Evolutionary conservation across 2,329 filamentous ascomycete genomes (phyloP).

Genomic region (Coniochaeta sp.): DNA sequence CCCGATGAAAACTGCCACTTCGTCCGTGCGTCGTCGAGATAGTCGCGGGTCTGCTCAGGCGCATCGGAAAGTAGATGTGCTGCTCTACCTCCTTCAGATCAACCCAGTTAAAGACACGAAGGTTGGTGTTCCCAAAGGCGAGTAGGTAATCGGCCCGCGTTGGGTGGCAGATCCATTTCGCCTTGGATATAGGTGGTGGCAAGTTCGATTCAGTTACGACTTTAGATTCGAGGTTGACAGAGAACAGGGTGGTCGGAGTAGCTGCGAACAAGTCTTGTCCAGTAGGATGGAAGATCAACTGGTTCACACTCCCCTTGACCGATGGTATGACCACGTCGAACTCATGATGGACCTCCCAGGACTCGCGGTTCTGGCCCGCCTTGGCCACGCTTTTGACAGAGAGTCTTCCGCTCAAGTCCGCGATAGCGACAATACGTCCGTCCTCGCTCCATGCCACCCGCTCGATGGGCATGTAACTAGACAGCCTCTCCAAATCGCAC

Average conservation of each 20-base stretch:
- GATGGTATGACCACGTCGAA: background rate
- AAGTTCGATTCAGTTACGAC: background rate
- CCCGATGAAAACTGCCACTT: background rate
- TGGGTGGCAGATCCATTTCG: constrained; percentile 5
- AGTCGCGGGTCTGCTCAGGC: background rate
- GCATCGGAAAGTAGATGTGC: background rate
- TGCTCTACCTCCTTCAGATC: background rate
- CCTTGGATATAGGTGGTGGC: background rate
- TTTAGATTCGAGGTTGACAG: background rate
- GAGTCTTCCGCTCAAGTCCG: background rate
- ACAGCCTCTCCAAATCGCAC: background rate
- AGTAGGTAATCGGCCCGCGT: constrained; percentile 1
- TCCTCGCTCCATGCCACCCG: constrained; percentile 5
- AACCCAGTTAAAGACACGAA: background rate
- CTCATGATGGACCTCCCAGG: background rate
- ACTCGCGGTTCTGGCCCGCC: background rate
- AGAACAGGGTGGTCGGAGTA: background rate
- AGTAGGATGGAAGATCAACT: constrained; percentile 4
- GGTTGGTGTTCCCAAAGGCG: background rate
- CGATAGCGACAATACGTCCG: constrained; percentile 1
- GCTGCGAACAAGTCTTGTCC: background rate
- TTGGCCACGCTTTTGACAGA: background rate
- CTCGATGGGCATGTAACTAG: constrained; percentile 3
- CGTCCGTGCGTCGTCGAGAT: background rate
- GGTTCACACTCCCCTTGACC: background rate